phyloP scores from a whole-genome alignment of 2,329 filamentous ascomycete species.

The Penicillium vulpinum region DNA sequence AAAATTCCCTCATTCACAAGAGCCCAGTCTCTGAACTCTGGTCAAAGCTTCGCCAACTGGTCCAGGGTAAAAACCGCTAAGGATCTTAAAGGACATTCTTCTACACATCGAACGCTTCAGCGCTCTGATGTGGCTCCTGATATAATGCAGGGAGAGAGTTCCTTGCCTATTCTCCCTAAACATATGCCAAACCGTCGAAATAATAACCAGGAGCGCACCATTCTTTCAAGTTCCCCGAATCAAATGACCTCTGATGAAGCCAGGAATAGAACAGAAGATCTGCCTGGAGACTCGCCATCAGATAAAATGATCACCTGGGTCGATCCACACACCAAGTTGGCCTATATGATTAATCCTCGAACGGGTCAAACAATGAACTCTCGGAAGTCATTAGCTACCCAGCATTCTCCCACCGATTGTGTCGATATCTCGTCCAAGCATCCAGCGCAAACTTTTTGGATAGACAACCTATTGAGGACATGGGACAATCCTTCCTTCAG shows the following conservation, averaged over 20 bases:
- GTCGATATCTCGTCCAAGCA: not conserved
- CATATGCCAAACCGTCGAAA: not conserved
- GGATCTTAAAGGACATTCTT: not conserved
- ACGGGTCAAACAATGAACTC: slow-evolving; percentile 35
- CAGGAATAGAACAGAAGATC: not conserved
- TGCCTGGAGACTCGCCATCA: not conserved
- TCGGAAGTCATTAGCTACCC: slow-evolving; percentile 9
- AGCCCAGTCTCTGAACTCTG: slow-evolving; percentile 5
- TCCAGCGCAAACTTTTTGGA: slow-evolving; percentile 50
- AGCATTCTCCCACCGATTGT: slow-evolving; percentile 15
- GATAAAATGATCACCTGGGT: slow-evolving; percentile 52
- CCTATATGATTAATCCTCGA: slow-evolving; percentile 34
- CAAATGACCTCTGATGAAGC: not conserved
- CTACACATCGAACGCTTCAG: not conserved
- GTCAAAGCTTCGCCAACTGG: slow-evolving; percentile 39
- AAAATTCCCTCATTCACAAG: slow-evolving; percentile 34
- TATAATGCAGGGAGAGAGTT: not conserved
- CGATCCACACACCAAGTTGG: slow-evolving; percentile 57
- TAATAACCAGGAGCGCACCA: not conserved
- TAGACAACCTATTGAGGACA: slow-evolving; percentile 58
- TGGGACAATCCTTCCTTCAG: slow-evolving; percentile 80
- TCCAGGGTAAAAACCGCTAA: slow-evolving; percentile 44
- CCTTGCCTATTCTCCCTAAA: not conserved
- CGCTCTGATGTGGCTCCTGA: not conserved
- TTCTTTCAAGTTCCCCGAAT: not conserved